A percentile compares a stretch with the other conserved stretches of the same genome.
Evolutionary conservation across 108 stramenopile genomes (phyloP).

Genomic region (Poteriospumella lacustris): DNA sequence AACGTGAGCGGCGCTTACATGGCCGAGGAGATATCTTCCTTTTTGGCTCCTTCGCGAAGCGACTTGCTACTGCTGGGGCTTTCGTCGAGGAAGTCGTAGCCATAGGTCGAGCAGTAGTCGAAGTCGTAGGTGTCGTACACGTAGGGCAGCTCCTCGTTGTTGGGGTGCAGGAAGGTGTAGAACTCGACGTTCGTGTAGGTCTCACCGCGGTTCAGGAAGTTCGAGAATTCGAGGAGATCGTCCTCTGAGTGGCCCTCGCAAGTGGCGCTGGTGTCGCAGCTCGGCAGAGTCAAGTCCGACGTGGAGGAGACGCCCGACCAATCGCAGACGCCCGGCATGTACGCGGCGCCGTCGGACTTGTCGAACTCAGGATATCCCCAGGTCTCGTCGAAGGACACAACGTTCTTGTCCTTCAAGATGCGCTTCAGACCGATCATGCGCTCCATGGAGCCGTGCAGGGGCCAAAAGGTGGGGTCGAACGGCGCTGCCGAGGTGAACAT

Average conservation of each 20-base stretch:
- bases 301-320: neutral
- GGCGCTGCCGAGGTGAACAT: slow-evolving; percentile 44
- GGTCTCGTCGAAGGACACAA: slow-evolving; percentile 35
- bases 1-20: no score
- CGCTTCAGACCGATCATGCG: slow-evolving; percentile 1
- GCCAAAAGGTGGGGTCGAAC: slow-evolving; percentile 42
- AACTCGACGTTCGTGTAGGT: slow-evolving; percentile 36
- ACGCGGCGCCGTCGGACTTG: neutral
- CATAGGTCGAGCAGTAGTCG: slow-evolving; percentile 27
- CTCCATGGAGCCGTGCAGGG: slow-evolving; percentile 23
- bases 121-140: slow-evolving; percentile 30
- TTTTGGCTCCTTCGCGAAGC: no score
- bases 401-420: neutral
- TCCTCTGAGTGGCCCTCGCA: neutral
- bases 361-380: slow-evolving; percentile 31
- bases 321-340: neutral
- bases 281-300: neutral
- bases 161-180: slow-evolving; percentile 25
- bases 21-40: no score
- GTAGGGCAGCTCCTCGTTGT: slow-evolving; percentile 39
- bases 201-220: neutral
- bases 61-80: neutral
- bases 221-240: neutral
- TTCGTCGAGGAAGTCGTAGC: neutral
- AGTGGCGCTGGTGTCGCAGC: neutral